Base-by-base conservation (phyloP, 1,139 yeast genomes). In the Geotrichum cucujoidarum region DNA sequence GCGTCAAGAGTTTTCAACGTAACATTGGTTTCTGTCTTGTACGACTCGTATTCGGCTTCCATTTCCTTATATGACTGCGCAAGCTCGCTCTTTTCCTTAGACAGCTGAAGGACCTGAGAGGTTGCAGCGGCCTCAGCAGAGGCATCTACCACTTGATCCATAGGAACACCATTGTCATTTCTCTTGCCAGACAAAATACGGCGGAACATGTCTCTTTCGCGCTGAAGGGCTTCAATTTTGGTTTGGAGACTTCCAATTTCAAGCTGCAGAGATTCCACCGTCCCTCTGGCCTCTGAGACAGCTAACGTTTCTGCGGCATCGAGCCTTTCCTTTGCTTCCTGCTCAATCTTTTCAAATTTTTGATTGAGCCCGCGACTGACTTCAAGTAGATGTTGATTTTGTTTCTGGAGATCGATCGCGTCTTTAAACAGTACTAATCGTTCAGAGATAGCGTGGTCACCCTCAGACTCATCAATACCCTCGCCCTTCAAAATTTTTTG, bases 271-370 rank as follows among this genome's bases (percentile, higher is more conserved):
- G 80, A 74, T 32, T 78, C 65, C 40, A 90, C 83, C 0, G 95
- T 90, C 40, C 80, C 81, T 52, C 81, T 80, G 2, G 95, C 95
- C 55, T 83, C 94, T 45, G 74, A 75, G 7, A 83, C 72, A 0
- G 84, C 85, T 7, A 73, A 70, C n/a, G 77, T 73, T 59, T 81
- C 87, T 32, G 77, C 58, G 14, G 69, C 69, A 32, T 73, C 72
- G 51, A 75, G 66, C 49, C 68, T 71, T 40, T 73, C 73, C 48
- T 72, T 68, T 3, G 70, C 64, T 35, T 64, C 61, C n/a, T 53
- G 55, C 53, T 80, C 82, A 45, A 73, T 72, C 39, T 63, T 61
- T 60, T 90, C 97, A 54, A 89, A 70, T 58, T 78, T 77, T 44
- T 74, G 72, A 8, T 92, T 90, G 30, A 90, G 70, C 46, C 77